Evolutionary conservation across 2,329 filamentous ascomycete genomes (phyloP), one percentile per base, ranked within the genome.

Genomic region (Phialophora tarda): DNA sequence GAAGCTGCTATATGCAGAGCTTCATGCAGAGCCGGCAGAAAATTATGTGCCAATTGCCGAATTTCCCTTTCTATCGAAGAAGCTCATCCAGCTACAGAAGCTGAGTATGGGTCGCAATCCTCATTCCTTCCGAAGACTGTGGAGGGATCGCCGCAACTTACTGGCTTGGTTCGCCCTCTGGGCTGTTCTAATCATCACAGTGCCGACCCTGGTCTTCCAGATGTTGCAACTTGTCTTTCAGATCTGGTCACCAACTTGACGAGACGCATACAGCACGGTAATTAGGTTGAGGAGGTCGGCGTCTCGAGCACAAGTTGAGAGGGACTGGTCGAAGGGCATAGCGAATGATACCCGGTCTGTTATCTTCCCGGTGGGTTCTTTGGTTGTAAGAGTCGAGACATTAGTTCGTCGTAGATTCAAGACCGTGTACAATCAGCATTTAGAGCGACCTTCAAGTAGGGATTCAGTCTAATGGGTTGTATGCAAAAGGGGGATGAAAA

Each of bases 81-180:
- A 47, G n/a, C 54, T 63, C 24, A 44, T 63, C n/a, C 54, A 57
- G 34, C 51, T 63, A 23, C 51, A 63, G 23, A 63, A 57, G 34
- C 30, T 54, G 38, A 63, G 61, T 24, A 63, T 56, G 54, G 51
- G 61, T 12, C 61, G 54, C n/a, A 44, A 56, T 32, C 61, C 61
- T 21, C 50, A 63, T 32, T 38, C 30, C 7, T 38, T 63, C 34
- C 50, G 61, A 12, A 24, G 61, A 12, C 41, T 63, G 12, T 63
- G 61, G 61, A 38, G 30, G 14, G 61, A 63, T 21, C 48, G 61
- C 17, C 48, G 61, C 21, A 63, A 63, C 23, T 34, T 51, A 3
- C 23, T 51, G 30, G 54, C 61, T 24, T 63, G 61, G 61, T 63
- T 63, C 47, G 61, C 61, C 7, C 41, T 63, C 23, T 63, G 61